Percentiles rank a stretch among this genome's conserved stretches.
Conservation (phyloP, 768 basidiomycete genomes). For the Termitomyces sp. region DNA sequence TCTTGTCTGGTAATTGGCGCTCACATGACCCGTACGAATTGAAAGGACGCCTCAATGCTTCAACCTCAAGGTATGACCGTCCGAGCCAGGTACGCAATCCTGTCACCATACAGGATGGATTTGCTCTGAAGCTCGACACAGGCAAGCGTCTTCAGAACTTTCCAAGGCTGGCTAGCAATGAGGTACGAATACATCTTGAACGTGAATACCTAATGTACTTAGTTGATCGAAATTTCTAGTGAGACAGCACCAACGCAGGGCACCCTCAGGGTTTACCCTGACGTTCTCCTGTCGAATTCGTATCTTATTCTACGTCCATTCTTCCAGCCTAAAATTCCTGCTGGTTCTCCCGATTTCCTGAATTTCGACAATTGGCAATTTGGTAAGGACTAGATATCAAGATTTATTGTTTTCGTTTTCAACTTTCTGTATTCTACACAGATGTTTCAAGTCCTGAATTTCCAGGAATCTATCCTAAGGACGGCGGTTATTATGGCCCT, state of each 20-base stretch:
- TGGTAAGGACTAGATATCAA: conserved; percentile 23
- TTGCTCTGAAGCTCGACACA: conserved; percentile 12
- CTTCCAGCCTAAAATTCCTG: conserved; percentile 47
- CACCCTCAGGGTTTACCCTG: conserved; percentile 64
- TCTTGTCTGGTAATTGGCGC: conserved; percentile 58
- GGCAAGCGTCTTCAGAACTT: conserved; percentile 52
- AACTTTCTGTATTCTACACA: conserved; percentile 11
- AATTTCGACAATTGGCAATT: conserved; percentile 51
- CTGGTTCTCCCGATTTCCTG: conserved; percentile 34
- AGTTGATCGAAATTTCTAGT: conserved; percentile 23
- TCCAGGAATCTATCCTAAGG: conserved; percentile 39
- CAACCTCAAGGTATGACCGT: conserved; percentile 57
- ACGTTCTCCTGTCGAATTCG: conserved; percentile 59
- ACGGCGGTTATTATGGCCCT: conserved; percentile 37
- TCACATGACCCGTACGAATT: conserved; percentile 65
- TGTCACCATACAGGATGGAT: neutral
- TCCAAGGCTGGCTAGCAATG: conserved; percentile 76
- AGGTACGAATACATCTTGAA: conserved; percentile 30
- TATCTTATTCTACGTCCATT: conserved; percentile 75
- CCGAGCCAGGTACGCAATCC: conserved; percentile 36
- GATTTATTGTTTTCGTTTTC: neutral
- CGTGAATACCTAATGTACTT: neutral
- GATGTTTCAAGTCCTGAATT: conserved; percentile 45
- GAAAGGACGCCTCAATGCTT: conserved; percentile 51
- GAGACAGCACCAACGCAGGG: conserved; percentile 68